Conservation (phyloP, 305 asterid genomes). For the Solanum hybrid region DNA sequence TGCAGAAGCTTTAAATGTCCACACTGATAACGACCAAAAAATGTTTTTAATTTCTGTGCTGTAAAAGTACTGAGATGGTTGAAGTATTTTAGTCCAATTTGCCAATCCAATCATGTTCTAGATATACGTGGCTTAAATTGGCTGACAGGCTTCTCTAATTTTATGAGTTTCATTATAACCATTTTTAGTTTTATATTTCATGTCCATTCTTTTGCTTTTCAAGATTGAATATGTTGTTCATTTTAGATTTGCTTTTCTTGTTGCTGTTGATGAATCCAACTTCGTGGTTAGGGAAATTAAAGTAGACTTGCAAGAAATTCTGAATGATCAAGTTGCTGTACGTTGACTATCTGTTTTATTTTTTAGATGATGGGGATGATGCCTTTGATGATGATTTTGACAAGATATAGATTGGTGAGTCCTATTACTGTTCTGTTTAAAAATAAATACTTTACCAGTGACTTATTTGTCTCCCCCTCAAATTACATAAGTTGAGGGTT, state of each 20-base stretch:
- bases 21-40: not conserved
- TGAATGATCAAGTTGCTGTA: not conserved
- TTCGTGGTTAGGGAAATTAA: not conserved
- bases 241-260: not conserved
- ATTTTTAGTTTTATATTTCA: not conserved
- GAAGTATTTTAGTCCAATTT: not conserved
- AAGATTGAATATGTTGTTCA: not conserved
- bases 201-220: not conserved
- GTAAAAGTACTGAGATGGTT: not conserved
- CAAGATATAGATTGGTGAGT: slow-evolving; percentile 51
- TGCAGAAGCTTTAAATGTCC: not conserved
- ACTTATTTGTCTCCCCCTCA: not conserved
- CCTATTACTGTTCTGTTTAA: not conserved
- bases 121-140: not conserved
- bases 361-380: slow-evolving; percentile 55
- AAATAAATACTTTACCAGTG: not conserved
- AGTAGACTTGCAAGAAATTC: not conserved
- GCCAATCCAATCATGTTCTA: not conserved
- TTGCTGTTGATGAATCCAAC: not conserved
- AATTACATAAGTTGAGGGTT: not conserved
- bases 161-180: not conserved
- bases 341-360: not conserved
- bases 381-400: slow-evolving; percentile 75
- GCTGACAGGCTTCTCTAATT: not conserved
- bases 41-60: not conserved